phyloP scores from a whole-genome alignment of 2,329 filamentous ascomycete genomes.

The Aspergillus candidus region DNA sequence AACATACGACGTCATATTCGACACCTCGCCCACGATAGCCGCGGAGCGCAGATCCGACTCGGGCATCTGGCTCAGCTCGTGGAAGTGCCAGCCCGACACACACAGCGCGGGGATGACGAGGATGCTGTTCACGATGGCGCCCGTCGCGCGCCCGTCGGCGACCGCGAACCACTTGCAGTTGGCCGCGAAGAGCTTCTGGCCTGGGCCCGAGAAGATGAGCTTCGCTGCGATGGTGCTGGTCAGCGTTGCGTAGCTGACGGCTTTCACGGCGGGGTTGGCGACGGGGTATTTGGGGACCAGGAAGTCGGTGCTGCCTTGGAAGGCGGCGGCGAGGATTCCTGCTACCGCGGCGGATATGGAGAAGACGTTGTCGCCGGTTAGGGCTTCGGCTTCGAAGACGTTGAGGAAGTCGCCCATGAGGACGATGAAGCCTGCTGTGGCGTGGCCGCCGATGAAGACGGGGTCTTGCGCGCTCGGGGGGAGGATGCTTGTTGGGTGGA shows the following conservation, averaged over 20 bases:
- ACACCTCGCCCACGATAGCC: constrained; percentile 8
- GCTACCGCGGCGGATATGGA: not conserved
- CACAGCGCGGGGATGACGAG: not conserved
- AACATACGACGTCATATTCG: not conserved
- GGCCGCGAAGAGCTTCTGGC: not conserved
- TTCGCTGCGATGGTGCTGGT: not conserved
- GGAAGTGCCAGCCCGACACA: constrained; percentile 1
- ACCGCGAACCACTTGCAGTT: not conserved
- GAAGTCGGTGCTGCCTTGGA: not conserved
- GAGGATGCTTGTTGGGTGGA: too few relatives aligned
- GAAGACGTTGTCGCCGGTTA: not conserved
- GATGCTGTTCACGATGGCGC: not conserved
- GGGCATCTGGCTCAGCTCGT: not conserved
- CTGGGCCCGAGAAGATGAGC: not conserved
- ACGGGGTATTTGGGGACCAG: constrained; percentile 1
- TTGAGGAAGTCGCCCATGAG: not conserved
- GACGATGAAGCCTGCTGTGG: not conserved
- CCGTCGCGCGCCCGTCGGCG: not conserved
- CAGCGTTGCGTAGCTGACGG: not conserved
- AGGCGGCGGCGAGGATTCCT: not conserved
- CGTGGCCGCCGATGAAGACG: not conserved
- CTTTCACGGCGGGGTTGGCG: not conserved
- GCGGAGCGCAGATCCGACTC: not conserved
- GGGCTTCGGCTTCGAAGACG: not conserved
- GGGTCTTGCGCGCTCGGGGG: not conserved